Base-by-base conservation (phyloP, 805 yeast species). In the Wickerhamiella spandovensis region DNA sequence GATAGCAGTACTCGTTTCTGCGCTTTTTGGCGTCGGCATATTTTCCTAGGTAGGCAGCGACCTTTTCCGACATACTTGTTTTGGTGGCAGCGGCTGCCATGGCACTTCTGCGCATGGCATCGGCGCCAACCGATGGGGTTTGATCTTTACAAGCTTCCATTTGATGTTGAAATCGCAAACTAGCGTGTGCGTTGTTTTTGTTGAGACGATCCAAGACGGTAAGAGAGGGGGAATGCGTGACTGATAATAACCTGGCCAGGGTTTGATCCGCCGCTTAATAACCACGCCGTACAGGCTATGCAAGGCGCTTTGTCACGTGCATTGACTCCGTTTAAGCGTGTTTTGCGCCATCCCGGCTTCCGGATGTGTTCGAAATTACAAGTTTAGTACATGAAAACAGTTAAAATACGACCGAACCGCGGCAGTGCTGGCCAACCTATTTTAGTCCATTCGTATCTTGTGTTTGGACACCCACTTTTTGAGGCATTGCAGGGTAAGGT, bases 1-100 rank as follows among this genome's bases (percentile, higher is more conserved):
- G 72, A 65, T 90, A 90, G 63, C 98, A 90, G 67, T 77, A 90
- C 56, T 53, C 54, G 25, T 42, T 46, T 28, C 46, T 49, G 37
- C 10, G 23, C 47, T 47, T 45, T 48, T 52, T 55, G 30, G 47
- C 47, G 1, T 43, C 55, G 5, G 56, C 50, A 43, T 54, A 57
- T 37, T 56, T 54, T 15, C 48, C 47, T 38, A 56, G 52, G 47
- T 56, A 56, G 22, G 55, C 55, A 9, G 45, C 50, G 17, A 58
- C 53, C 51, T 54, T 15, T 13, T 46, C 56, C 21, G 46, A 32
- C 32, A 51, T 50, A 12, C n/a, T 17, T 3, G 21, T 2, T 17
- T 44, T 44, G 21, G 22, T n/a, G 22, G 46, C 46, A 3, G 46
- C 43, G 6, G 22, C 22, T 6, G 24, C 24, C 43, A 39, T 39